Percentiles rank a stretch among this genome's conserved stretches.
Evolutionary conservation across 2,329 filamentous ascomycete species (phyloP).

Genomic region (Colletotrichum tanaceti): DNA sequence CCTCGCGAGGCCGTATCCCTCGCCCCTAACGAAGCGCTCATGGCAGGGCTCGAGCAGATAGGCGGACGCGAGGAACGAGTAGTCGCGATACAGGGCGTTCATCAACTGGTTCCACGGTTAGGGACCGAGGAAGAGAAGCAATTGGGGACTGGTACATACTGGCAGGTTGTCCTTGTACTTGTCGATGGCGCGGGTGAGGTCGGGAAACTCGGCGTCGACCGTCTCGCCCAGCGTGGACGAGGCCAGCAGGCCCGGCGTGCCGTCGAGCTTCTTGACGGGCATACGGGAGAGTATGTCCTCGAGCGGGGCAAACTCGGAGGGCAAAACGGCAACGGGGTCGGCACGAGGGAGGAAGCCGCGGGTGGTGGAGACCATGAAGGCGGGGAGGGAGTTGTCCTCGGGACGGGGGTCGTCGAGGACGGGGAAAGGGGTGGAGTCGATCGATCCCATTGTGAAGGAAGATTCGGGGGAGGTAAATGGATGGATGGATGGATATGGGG

Average conservation of each 20-base stretch:
- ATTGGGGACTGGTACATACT: background rate
- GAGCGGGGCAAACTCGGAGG: slow-evolving; percentile 77
- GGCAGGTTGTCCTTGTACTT: slow-evolving; percentile 79
- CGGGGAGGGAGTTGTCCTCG: slow-evolving; percentile 71
- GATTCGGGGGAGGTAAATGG: slow-evolving; percentile 14
- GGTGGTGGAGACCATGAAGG: slow-evolving; percentile 83
- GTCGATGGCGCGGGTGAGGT: slow-evolving; percentile 79
- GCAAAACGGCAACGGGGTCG: slow-evolving; percentile 72
- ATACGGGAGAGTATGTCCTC: slow-evolving; percentile 79
- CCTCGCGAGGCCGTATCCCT: slow-evolving; percentile 82
- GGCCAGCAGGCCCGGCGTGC: slow-evolving; percentile 81
- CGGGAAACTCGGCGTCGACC: slow-evolving; percentile 79
- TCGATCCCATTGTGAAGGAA: slow-evolving; percentile 55
- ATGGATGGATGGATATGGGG: slow-evolving; percentile 16
- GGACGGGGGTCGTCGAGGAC: slow-evolving; percentile 73
- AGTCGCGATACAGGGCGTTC: slow-evolving; percentile 91
- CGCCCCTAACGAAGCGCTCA: slow-evolving; percentile 75
- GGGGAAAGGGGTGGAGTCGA: slow-evolving; percentile 59
- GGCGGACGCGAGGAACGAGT: slow-evolving; percentile 88
- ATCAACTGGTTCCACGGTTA: slow-evolving; percentile 59
- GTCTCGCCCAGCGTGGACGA: slow-evolving; percentile 78
- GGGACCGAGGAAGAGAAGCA: background rate
- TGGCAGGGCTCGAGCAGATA: slow-evolving; percentile 95
- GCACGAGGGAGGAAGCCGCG: slow-evolving; percentile 79
- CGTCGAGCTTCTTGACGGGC: slow-evolving; percentile 81